phyloP scores from a whole-genome alignment of 208 protist species.

The Leishmania lainsoni region DNA sequence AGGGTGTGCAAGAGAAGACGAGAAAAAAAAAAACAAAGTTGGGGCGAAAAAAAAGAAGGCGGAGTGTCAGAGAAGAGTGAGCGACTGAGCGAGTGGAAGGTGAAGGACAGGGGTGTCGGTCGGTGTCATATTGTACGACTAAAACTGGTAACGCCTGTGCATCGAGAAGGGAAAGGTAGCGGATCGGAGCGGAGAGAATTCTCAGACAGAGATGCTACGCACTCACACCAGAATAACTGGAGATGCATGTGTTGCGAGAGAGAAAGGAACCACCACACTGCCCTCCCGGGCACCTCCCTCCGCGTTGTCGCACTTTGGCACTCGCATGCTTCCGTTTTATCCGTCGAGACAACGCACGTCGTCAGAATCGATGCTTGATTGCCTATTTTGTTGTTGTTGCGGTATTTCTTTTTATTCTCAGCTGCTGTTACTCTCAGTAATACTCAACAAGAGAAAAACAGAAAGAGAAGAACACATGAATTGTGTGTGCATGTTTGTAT shows the following conservation, averaged over 20 bases:
- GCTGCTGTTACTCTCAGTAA: not conserved
- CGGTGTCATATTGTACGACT: not conserved
- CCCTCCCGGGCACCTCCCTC: not conserved
- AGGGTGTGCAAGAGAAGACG: not conserved
- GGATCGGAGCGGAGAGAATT: not conserved
- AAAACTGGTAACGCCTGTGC: not conserved
- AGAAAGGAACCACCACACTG: not conserved
- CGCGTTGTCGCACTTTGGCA: not conserved
- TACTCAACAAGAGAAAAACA: not conserved
- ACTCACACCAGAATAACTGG: not conserved
- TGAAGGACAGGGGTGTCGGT: not conserved
- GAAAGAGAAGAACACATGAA: not conserved
- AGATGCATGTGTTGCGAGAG: not conserved
- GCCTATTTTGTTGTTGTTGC: not conserved
- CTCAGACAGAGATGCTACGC: not conserved
- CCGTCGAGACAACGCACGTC: not conserved
- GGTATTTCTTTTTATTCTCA: not conserved
- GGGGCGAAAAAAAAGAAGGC: not conserved
- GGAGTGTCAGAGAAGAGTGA: not conserved
- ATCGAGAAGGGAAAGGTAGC: not conserved
- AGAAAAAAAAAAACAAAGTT: not conserved
- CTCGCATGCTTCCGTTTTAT: not conserved
- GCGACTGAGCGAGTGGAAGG: not conserved
- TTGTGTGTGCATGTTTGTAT: slow-evolving; percentile 1
- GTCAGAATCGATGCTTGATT: not conserved